phyloP scores from a whole-genome alignment of 164 flowering plant genomes.

The Piper betle region DNA sequence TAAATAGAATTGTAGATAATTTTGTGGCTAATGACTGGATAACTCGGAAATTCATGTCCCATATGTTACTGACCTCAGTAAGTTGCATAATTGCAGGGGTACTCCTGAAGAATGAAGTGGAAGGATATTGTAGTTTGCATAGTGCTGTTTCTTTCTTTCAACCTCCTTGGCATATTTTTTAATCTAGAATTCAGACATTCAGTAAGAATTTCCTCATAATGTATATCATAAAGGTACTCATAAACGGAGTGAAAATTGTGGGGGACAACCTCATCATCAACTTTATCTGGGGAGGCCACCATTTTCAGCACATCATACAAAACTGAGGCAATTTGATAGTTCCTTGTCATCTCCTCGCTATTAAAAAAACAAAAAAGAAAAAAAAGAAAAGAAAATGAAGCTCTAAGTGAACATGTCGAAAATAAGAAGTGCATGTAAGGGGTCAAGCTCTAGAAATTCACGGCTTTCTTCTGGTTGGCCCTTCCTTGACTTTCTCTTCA shows the following conservation, averaged over 20 bases:
- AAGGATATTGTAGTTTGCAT: no score
- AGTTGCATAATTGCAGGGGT: no score
- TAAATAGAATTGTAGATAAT: neutral
- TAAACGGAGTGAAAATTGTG: neutral
- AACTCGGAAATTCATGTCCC: neutral
- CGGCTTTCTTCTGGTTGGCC: conserved; percentile 61
- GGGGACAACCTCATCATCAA: conserved; percentile 50
- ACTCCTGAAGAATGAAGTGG: no score
- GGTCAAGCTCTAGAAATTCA: conserved; percentile 25
- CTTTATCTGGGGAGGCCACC: conserved; percentile 41
- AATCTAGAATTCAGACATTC: conserved; percentile 33
- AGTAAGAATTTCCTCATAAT: neutral
- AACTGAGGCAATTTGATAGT: conserved; percentile 78
- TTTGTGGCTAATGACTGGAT: neutral
- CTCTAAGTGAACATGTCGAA: neutral
- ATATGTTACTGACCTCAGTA: conserved; percentile 5
- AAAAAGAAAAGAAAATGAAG: no score
- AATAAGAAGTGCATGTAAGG: neutral
- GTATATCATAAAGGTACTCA: neutral
- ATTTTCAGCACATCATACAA: conserved; percentile 73
- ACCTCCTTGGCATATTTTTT: conserved; percentile 10
- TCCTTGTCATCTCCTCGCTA: conserved; percentile 95
- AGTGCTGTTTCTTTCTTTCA: no score
- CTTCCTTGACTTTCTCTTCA: conserved; percentile 50
- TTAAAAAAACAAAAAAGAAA: conserved; percentile 2